phyloP scores from a whole-genome alignment of 2,329 filamentous ascomycete genomes.

The Colletotrichum caudatum region DNA sequence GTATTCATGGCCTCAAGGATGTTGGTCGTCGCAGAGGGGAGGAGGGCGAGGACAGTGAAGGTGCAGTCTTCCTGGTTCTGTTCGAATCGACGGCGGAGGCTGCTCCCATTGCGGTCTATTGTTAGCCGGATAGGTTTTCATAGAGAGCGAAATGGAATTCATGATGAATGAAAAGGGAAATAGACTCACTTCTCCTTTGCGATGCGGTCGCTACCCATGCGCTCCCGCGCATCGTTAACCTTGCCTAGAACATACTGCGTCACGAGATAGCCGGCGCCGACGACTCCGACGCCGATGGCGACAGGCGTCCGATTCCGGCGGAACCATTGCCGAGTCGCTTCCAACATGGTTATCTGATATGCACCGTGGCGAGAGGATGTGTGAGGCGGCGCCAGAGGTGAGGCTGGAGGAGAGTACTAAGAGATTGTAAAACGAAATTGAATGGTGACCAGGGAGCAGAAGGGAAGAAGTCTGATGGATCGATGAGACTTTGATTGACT shows the following conservation, averaged over 20 bases:
- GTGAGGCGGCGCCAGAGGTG: background rate
- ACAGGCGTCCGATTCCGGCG: slow-evolving; percentile 91
- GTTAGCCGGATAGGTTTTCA: slow-evolving; percentile 7
- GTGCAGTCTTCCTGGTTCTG: slow-evolving; percentile 99
- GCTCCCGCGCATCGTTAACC: slow-evolving; percentile 92
- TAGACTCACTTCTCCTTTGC: slow-evolving; percentile 89
- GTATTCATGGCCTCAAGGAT: slow-evolving; percentile 90
- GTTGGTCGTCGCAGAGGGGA: slow-evolving; percentile 91
- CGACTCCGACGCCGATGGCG: slow-evolving; percentile 86
- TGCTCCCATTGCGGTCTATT: slow-evolving; percentile 53
- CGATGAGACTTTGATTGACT: background rate
- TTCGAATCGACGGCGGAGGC: slow-evolving; percentile 93
- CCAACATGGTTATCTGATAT: slow-evolving; percentile 62
- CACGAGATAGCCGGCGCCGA: slow-evolving; percentile 91
- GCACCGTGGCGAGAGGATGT: slow-evolving; percentile 32
- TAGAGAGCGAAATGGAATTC: background rate
- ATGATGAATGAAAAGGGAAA: too few species aligned
- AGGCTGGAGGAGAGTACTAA: background rate
- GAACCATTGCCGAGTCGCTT: slow-evolving; percentile 88
- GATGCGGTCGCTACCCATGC: slow-evolving; percentile 95
- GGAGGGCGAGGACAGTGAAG: slow-evolving; percentile 94
- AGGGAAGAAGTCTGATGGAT: background rate
- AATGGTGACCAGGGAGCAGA: background rate
- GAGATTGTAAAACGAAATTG: background rate
- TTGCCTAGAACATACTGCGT: slow-evolving; percentile 94